Base-by-base conservation (phyloP, 2,329 filamentous ascomycete species). In the Chrysoporthe puriensis region DNA sequence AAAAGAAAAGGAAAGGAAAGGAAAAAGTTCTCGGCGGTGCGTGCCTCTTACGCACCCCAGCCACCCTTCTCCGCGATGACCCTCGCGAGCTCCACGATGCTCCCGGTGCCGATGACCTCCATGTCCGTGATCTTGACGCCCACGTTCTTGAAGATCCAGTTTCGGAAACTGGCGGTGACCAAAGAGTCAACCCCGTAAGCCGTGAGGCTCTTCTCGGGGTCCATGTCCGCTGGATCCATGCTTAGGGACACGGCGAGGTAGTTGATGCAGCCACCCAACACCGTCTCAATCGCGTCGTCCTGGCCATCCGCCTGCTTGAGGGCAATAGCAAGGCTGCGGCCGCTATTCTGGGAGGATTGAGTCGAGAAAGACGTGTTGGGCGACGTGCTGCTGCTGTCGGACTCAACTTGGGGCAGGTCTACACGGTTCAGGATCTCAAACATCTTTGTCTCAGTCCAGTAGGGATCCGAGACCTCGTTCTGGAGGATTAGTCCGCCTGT, bases 401-500 rank as follows among this genome's bases (percentile, higher is more conserved):
- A 40, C 1, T 48, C 36, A 14, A 48, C 43, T 0, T 62, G 16
- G 1, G 66, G 68, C 70, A 83, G 75, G 72, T 87, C 85, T 4
- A 86, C 76, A 34, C 81, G 73, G 68, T 83, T 83, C 57, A 88
- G 79, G 64, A 81, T 79, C 2, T 79, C 75, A 67, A 84, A 87
- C 48, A 85, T 76, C 0, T 83, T 79, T 0, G 83, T 83, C 6
- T 79, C 80, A 11, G 82, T 79, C 84, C 85, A 87, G 74, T 85
- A 87, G 0, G 85, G 84, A 68, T 87, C 85, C 0, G 80, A 77
- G 0, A 83, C 81, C 64, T 81, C 77, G 73, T 86, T 87, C 71
- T 87, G 85, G 5, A 75, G 75, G 14, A 85, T 79, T 18, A 87
- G 77, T 0, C 85, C 85, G 21, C 85, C 85, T 0, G 85, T 86